phyloP scores from a whole-genome alignment of 306 rosid species.

The Glycine latifolia region DNA sequence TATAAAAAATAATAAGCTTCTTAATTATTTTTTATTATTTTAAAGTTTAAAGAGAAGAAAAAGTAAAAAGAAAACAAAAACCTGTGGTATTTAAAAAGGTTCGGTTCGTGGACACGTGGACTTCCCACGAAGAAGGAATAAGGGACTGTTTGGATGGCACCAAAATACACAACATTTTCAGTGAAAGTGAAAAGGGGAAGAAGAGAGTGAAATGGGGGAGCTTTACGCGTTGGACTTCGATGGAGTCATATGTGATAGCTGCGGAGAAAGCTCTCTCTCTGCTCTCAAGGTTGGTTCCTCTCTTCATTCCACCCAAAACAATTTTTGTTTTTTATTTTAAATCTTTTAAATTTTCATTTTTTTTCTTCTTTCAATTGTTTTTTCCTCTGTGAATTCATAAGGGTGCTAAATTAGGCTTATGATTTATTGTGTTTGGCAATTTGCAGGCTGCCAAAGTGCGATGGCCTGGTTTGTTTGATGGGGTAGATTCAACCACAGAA shows the following conservation, averaged over 20 bases:
- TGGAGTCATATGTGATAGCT: slow-evolving; percentile 91
- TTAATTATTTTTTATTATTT: no score
- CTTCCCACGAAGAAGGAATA: neutral
- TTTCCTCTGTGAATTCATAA: slow-evolving; percentile 3
- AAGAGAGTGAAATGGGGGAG: slow-evolving; percentile 66
- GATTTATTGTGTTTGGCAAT: slow-evolving; percentile 35
- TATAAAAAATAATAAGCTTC: no score
- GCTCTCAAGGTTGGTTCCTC: slow-evolving; percentile 84
- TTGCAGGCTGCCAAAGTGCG: slow-evolving; percentile 85
- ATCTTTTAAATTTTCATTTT: neutral
- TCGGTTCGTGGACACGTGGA: slow-evolving; percentile 26
- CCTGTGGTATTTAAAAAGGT: neutral
- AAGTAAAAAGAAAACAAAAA: no score
- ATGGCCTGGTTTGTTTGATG: slow-evolving; percentile 77
- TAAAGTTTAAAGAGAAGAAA: no score
- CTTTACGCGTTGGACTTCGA: slow-evolving; percentile 94
- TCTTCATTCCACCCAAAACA: slow-evolving; percentile 10
- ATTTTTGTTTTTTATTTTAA: neutral
- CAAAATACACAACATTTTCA: slow-evolving; percentile 5
- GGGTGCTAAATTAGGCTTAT: slow-evolving; percentile 4
- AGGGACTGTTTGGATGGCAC: slow-evolving; percentile 41
- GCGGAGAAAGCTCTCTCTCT: slow-evolving; percentile 92
- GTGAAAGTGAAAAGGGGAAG: slow-evolving; percentile 31
- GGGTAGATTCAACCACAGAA: slow-evolving; percentile 68
- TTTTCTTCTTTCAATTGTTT: neutral